Evolutionary conservation across 2,329 filamentous ascomycete genomes (phyloP).

Genomic region (Rutstroemia sp.): DNA sequence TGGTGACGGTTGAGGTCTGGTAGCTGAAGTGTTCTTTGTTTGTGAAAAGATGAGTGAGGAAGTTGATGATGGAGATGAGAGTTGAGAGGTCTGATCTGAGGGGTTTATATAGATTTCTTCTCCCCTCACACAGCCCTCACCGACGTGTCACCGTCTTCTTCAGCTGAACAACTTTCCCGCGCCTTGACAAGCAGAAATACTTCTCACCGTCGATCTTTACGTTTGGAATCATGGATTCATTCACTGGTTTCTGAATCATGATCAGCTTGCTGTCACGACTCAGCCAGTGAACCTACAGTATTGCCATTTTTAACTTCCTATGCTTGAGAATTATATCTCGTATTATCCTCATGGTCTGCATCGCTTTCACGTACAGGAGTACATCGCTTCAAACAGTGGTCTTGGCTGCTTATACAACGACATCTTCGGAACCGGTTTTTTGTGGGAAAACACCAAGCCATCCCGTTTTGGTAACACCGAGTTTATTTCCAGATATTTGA

Average conservation of each 20-base stretch:
- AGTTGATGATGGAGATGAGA: neutral
- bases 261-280: no score
- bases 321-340: no score
- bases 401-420: no score
- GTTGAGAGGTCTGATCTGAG: neutral
- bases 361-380: neutral
- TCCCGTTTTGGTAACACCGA: no score
- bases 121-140: no score
- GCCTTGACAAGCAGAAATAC: neutral
- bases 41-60: neutral
- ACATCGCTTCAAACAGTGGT: no score
- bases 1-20: neutral
- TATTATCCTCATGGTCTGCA: neutral
- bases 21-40: neutral
- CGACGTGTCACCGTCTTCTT: neutral
- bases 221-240: neutral
- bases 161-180: neutral
- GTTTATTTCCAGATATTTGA: no score
- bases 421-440: no score
- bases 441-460: no score
- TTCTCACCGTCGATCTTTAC: neutral
- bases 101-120: neutral
- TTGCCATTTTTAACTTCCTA: no score
- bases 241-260: no score
- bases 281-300: no score